These are phyloP conservation scores for Pestalotiopsis sp. DNA, from an alignment of 2,329 filamentous ascomycete species.

Conservation along the genomic window DNA sequence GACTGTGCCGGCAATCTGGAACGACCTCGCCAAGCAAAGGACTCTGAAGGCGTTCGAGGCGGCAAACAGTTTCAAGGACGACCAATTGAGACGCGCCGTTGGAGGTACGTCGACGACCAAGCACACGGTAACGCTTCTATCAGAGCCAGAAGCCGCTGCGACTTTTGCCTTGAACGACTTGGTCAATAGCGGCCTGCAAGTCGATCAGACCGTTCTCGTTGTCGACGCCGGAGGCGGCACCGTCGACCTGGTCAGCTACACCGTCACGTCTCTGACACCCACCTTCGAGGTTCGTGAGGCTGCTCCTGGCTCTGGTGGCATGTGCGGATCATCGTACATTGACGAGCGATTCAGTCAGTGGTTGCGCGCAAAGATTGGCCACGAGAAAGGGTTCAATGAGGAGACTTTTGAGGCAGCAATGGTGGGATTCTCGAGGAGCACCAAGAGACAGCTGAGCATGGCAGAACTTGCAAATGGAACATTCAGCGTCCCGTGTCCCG, in stretches of 20 bases:
- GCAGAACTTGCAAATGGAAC: conserved; percentile 33
- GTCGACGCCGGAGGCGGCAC: conserved; percentile 55
- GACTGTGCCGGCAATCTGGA: conserved; percentile 4
- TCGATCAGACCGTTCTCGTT: conserved; percentile 52
- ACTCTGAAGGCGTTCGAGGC: neutral
- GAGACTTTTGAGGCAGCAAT: conserved; percentile 42
- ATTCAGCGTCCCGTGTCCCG: conserved; percentile 39
- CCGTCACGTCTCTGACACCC: conserved; percentile 45
- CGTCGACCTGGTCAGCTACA: conserved; percentile 36
- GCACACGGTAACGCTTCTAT: conserved; percentile 36
- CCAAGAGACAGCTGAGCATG: conserved; percentile 39
- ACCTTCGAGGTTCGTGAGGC: conserved; percentile 51
- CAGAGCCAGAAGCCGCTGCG: conserved; percentile 57
- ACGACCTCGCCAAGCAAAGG: neutral
- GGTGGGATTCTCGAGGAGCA: conserved; percentile 45
- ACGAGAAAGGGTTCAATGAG: conserved; percentile 43
- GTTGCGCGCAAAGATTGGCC: conserved; percentile 44
- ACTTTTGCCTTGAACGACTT: conserved; percentile 49
- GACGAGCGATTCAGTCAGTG: conserved; percentile 50
- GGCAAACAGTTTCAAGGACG: neutral
- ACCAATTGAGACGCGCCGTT: neutral
- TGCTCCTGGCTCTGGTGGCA: conserved; percentile 49
- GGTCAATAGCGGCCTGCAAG: conserved; percentile 41
- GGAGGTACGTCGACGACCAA: neutral
- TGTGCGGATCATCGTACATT: conserved; percentile 52